Percentiles rank a stretch among this genome's conserved stretches.
Conservation (phyloP, 768 basidiomycete genomes). For the Lactarius tabidus region DNA sequence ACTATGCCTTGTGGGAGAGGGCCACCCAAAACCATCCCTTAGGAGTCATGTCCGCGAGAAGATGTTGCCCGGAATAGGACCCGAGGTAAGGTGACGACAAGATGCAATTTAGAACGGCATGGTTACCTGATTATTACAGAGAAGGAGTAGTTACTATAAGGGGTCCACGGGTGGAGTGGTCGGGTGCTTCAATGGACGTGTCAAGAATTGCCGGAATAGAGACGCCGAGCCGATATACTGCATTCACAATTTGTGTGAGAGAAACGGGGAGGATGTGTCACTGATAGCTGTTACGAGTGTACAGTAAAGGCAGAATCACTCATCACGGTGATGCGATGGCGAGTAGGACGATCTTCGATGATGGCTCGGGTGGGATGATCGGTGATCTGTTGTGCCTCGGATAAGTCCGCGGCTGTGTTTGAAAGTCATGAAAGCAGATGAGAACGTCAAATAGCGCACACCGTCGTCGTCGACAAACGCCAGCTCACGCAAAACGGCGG, state of each 20-base stretch:
- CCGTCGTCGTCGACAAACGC: conserved; percentile 8
- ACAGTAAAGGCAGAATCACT: background rate
- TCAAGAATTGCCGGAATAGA: background rate
- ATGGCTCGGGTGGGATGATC: background rate
- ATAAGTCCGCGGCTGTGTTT: background rate
- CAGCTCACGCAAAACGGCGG: background rate
- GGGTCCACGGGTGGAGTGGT: background rate
- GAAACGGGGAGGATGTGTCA: background rate
- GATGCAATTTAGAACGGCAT: background rate
- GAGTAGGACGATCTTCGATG: background rate
- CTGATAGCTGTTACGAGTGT: background rate
- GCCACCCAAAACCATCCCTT: background rate
- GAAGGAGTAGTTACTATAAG: background rate
- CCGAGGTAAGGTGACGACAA: background rate
- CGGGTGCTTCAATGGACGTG: background rate
- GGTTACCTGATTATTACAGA: background rate
- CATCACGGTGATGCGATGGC: background rate
- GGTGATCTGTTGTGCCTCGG: background rate
- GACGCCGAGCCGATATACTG: background rate
- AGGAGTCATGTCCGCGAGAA: background rate
- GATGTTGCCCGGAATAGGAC: background rate
- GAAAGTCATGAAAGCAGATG: background rate
- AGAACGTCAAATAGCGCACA: too few species aligned
- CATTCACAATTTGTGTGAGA: background rate
- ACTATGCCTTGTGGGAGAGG: background rate